Percentiles rank a stretch among this genome's conserved stretches.
phyloP scores from a whole-genome alignment of 441 rosid genomes.

The Brassica balearica region DNA sequence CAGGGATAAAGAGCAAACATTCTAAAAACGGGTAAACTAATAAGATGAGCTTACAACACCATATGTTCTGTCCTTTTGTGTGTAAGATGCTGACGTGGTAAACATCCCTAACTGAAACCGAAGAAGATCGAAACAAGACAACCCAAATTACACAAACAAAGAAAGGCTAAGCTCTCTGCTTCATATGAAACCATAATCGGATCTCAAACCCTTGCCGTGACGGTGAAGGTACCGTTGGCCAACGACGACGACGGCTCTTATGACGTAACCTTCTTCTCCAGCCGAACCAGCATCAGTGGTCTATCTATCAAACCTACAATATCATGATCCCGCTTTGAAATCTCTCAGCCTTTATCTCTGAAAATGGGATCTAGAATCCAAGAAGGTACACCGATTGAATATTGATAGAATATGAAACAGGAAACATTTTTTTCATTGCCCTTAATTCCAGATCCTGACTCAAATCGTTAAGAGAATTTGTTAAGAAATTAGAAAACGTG shows the following conservation, averaged over 20 bases:
- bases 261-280: constrained; percentile 18
- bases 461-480: not conserved
- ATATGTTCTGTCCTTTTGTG: not conserved
- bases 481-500: not conserved
- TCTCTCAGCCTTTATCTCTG: constrained; percentile 18
- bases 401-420: not conserved
- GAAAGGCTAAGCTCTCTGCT: constrained; percentile 10
- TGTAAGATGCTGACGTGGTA: constrained; percentile 42
- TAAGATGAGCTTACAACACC: not conserved
- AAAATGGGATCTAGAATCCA: constrained; percentile 49
- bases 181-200: constrained; percentile 27
- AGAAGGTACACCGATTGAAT: constrained; percentile 40
- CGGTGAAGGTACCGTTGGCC: constrained; percentile 31
- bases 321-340: constrained; percentile 33
- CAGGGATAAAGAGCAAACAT: not conserved
- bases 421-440: constrained; percentile 14
- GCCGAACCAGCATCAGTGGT: constrained; percentile 5
- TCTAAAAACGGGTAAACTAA: constrained; percentile 3
- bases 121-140: constrained; percentile 30
- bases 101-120: constrained; percentile 30
- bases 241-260: constrained; percentile 5
- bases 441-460: constrained; percentile 6
- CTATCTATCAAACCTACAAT: not conserved
- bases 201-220: constrained; percentile 38
- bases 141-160: constrained; percentile 27